Conservation (phyloP, 2,329 filamentous ascomycete species). For the Leptoxyphium fumago region DNA sequence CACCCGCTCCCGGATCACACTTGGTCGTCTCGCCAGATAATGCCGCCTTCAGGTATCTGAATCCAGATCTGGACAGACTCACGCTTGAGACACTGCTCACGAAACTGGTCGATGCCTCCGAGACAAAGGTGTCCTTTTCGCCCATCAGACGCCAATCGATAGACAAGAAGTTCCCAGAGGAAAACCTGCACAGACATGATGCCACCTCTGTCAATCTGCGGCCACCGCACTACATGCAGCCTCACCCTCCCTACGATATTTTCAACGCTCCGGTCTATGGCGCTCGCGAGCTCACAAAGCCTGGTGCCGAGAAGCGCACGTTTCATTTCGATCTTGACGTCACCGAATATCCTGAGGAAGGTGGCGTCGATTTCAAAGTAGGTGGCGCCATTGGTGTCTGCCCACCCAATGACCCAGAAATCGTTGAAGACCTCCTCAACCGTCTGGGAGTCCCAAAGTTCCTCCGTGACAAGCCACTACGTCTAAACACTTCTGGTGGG, state of each 20-base stretch:
- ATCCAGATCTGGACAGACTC: conserved; percentile 61
- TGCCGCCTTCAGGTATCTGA: conserved; percentile 65
- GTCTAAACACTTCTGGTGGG: conserved; percentile 63
- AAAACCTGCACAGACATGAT: conserved; percentile 26
- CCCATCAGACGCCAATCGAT: conserved; percentile 16
- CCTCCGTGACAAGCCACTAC: conserved; percentile 68
- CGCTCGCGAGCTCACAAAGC: conserved; percentile 71
- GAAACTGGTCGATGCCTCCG: conserved; percentile 55
- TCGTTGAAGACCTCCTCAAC: conserved; percentile 76
- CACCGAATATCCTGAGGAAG: conserved; percentile 78
- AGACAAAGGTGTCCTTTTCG: conserved; percentile 49
- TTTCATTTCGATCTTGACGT: conserved; percentile 97
- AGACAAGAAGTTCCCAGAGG: conserved; percentile 43
- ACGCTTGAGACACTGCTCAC: conserved; percentile 56
- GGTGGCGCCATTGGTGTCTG: conserved; percentile 89
- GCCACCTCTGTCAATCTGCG: conserved; percentile 36
- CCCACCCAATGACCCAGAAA: conserved; percentile 63
- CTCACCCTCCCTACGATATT: conserved; percentile 84
- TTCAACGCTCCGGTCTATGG: conserved; percentile 78
- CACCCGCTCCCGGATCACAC: conserved; percentile 21
- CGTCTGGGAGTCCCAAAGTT: conserved; percentile 66
- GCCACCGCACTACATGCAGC: conserved; percentile 81
- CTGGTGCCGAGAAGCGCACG: conserved; percentile 87
- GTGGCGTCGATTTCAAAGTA: conserved; percentile 83
- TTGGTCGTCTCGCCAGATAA: conserved; percentile 57